Evolutionary conservation across 169 alveolate genomes (phyloP), one percentile per base, ranked within the genome.

Genomic region (Plasmodium berghei): DNA sequence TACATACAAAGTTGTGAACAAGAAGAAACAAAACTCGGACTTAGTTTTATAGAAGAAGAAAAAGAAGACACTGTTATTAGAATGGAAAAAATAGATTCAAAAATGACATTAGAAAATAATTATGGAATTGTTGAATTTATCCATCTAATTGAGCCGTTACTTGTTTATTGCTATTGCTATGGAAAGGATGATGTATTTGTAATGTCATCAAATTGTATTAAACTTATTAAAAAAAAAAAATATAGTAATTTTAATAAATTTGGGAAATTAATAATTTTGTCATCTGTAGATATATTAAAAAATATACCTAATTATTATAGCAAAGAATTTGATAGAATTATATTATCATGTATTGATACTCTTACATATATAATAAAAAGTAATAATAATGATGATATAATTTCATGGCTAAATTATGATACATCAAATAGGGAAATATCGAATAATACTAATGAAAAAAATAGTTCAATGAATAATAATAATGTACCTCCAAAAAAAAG

Each of bases 301-400:
- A 86, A 86, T 86, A 59, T 86, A 8, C 91, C 91, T 22, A 86
- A 86, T n/a, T 86, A 86, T 71, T 62, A 86, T 56, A 86, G 91
- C 46, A 69, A 61, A 86, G 87, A 86, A 28, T 86, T 86, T 70
- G 87, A 86, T 45, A 69, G 72, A 54, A 72, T 86, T 22, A 86
- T 86, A 26, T 9, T 86, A 42, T 58, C 91, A 6, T 71, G 91
- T 42, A 71, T 86, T 48, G 87, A 86, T 52, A 66, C 87, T 0
- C 28, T 86, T 49, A 86, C 71, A 10, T 69, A 56, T 66, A 54
- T 86, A n/a, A 58, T 86, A 71, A 71, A 73, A 45, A 55, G 58
- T 42, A 86, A 86, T 55, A 59, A 71, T 26, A 69, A 59, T 46
- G 52, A 46, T 58, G 87, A 86, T 28, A 48, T 86, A 34, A 66